Base-by-base conservation (phyloP, 1,284 basidiomycete genomes). In the Pulchroboletus neoregius region DNA sequence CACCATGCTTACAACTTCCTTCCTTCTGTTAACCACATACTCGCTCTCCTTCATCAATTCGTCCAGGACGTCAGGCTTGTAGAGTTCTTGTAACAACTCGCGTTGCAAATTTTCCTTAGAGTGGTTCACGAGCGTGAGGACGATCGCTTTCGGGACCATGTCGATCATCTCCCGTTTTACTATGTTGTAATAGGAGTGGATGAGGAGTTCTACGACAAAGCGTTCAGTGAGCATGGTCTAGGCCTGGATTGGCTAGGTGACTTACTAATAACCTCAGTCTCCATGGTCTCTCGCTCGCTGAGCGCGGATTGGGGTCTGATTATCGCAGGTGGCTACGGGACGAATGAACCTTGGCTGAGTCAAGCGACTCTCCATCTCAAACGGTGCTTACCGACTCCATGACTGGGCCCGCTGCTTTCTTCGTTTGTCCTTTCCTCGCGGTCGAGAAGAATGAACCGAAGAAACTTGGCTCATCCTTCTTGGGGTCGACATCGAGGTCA, bases 131-230 rank as follows among this genome's bases (percentile, higher is more conserved):
- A 99, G 81, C 20, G 92, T 98, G 61, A 94, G 75, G 45, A 93
- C 88, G 66, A 99, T 96, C 30, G 95, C 94, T 69, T 94, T 93
- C 15, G 96, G 96, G 8, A 99, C 91, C 94, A 98, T 98, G 70
- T 99, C 96, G 65, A 98, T 98, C 86, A 99, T 94, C 69, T 97
- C 94, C 45, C 94, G 88, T 78, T 99, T 98, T 53, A 97, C 92
- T 55, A 97, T 92, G 69, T 94, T 93, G 77, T 89, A 96, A 73
- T 97, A 96, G 5, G 91, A 94, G 64, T 87, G 79, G 56, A 95
- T 94, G 60, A 95, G 80, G 36, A 94, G 76, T 68, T 94, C 91
- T 93, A 60, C 41, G 11, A 24, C 22, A 13, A 34, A 50, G 39
- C n/a, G 28, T 30, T 7, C 9, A 52, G 26, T 45, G 28, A 45